Evolutionary conservation across 192 early-diverging fungal species (phyloP), one percentile per base, ranked within the genome.

Genomic region (Phycomyces nitens): DNA sequence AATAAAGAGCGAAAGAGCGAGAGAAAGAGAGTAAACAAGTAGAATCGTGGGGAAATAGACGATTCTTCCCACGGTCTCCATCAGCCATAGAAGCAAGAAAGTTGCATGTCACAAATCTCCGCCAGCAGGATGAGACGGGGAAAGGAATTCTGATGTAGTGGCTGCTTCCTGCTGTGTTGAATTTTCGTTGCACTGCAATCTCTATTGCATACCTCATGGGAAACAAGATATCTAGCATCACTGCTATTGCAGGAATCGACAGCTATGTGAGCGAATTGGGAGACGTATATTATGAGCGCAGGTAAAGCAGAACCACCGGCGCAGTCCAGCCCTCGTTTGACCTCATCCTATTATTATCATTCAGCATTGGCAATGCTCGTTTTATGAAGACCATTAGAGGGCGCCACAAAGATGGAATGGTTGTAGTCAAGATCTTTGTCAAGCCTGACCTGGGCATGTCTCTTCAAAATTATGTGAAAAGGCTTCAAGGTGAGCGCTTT

Each of bases 371-470:
- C 21, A 91, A 86, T 60, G 91, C 91, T 34, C 87, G 94, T 11
- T 96, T 99, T 66, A 90, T 97, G 86, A 99, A 97, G 75, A 95
- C 94, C 0, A 92, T 98, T 64, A 78, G 91, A 29, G 87, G 91
- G 41, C 86, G 84, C 18, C 88, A 93, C 43, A 80, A 77, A 22
- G 93, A 96, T 29, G 90, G 94, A 0, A 71, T 86, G 11, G 82
- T 96, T 5, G 91, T 96, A 0, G 89, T 95, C 20, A 97, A 97
- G 64, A 89, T 97, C 29, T 99, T 95, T 70, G 84, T 94, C 65
- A 96, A 96, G 61, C 93, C 93, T 5, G 85, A 84, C 55, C 75
- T 84, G 41, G 86, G 69, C 11, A 70, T 83, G 38, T 84, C 83
- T 8, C 68, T 93, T 7, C 58, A 70, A 23, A 74, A 76, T 39